These are phyloP conservation scores for Lasiodiplodia hormozganensis DNA, from an alignment of 2,329 filamentous ascomycete genomes.

Conservation along the genomic window DNA sequence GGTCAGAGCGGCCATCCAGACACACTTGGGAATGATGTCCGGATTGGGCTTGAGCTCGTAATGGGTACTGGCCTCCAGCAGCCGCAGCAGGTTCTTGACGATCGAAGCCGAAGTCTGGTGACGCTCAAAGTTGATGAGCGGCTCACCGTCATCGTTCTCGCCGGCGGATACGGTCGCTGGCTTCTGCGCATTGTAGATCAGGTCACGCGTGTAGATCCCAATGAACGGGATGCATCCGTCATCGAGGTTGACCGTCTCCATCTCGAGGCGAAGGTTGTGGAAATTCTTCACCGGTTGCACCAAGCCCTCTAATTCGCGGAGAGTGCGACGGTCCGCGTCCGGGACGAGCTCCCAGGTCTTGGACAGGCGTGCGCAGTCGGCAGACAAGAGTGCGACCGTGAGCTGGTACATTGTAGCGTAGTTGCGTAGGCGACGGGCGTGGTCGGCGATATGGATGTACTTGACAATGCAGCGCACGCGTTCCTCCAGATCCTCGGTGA, in stretches of 20 bases:
- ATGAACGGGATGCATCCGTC: slow-evolving; percentile 84
- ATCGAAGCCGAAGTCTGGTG: slow-evolving; percentile 77
- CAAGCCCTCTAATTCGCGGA: slow-evolving; percentile 73
- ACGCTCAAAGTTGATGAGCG: slow-evolving; percentile 82
- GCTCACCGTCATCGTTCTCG: slow-evolving; percentile 66
- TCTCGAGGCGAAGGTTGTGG: slow-evolving; percentile 76
- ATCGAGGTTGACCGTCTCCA: slow-evolving; percentile 72
- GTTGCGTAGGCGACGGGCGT: slow-evolving; percentile 78
- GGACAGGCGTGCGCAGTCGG: slow-evolving; percentile 71
- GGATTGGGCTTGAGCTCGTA: slow-evolving; percentile 78
- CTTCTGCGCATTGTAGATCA: slow-evolving; percentile 81
- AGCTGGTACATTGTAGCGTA: slow-evolving; percentile 86
- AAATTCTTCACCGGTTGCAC: slow-evolving; percentile 82
- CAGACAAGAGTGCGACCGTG: slow-evolving; percentile 76
- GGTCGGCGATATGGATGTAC: slow-evolving; percentile 79
- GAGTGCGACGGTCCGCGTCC: slow-evolving; percentile 67
- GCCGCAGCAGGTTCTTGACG: slow-evolving; percentile 77
- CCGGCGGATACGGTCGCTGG: slow-evolving; percentile 56
- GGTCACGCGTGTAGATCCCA: slow-evolving; percentile 79
- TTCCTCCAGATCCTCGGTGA: slow-evolving; percentile 75
- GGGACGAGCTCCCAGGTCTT: slow-evolving; percentile 77
- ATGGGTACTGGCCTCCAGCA: slow-evolving; percentile 79
- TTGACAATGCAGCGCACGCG: slow-evolving; percentile 79
- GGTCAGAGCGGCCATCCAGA: slow-evolving; percentile 81
- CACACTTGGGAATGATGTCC: slow-evolving; percentile 77